Evolutionary conservation across 768 basidiomycete species (phyloP).

Genomic region (Leccinum broughii): DNA sequence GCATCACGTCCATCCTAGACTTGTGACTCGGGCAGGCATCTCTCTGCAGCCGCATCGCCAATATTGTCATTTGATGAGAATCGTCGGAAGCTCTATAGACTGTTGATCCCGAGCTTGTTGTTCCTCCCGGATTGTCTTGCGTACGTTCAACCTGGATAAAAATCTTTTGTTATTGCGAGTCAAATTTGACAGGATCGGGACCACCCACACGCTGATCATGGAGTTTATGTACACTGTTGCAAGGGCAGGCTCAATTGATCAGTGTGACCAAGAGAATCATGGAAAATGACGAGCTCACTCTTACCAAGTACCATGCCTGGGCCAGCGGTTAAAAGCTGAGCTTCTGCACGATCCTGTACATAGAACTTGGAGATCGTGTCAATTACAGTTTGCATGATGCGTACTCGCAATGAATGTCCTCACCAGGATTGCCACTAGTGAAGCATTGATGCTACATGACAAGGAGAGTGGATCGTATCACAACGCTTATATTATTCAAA

Average conservation of each 20-base stretch:
- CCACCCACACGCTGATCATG: conserved; percentile 25
- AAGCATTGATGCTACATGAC: conserved; percentile 9
- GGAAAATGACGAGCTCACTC: conserved; percentile 8
- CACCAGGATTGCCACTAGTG: conserved; percentile 13
- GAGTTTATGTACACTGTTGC: conserved; percentile 25
- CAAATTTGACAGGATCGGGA: neutral
- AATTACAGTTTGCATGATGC: neutral
- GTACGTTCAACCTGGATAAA: conserved; percentile 17
- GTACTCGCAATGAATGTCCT: neutral
- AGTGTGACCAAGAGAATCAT: neutral
- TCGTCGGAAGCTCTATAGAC: neutral
- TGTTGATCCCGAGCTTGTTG: neutral
- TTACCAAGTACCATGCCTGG: conserved; percentile 21
- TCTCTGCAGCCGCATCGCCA: neutral
- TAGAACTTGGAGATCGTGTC: conserved; percentile 15
- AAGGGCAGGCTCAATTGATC: neutral
- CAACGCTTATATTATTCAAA: neutral
- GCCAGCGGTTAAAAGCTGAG: conserved; percentile 7
- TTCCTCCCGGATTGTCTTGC: conserved; percentile 21
- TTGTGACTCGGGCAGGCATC: neutral
- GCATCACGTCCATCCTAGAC: neutral
- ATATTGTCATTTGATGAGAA: neutral
- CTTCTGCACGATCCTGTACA: conserved; percentile 2
- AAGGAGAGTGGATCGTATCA: neutral
- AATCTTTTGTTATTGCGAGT: neutral